Evolutionary conservation across 2,329 filamentous ascomycete species (phyloP), one percentile per base, ranked within the genome.

Genomic region (Fusarium sublunatum): DNA sequence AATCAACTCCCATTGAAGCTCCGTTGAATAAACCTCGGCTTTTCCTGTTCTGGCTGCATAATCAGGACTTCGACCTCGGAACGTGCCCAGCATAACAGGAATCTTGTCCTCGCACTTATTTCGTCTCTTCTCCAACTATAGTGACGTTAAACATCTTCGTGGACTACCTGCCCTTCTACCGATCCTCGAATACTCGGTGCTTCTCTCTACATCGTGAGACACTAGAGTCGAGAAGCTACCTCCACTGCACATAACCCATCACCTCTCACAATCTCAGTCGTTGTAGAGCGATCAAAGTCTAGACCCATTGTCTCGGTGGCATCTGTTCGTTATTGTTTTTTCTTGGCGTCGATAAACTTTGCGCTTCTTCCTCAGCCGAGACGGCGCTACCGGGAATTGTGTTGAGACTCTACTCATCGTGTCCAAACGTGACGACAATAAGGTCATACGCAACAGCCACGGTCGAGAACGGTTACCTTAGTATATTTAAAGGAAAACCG

Each of bases 21-120:
- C 36, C 32, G 24, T 42, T 40, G 26, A 26, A 28, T 28, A 24
- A 26, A 61, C 67, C 67, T 70, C 67, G 67, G 67, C 67, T 67
- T 69, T 58, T 41, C 63, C 51, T 25, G 44, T 54, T 62, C 34
- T 13, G 48, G 51, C 24, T 47, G 36, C 19, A 22, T 38, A 25
- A 29, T n/a, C 26, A 39, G 65, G 61, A 56, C 19, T 19, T 19
- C 19, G 19, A 58, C 55, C 32, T 61, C 53, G 64, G 58, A 58
- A 63, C 57, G 44, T 42, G 19, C 43, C 31, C 38, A 52, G 39
- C 24, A n/a, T 39, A 40, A 35, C 28, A 51, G 44, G 41, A 54
- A 46, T 54, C 52, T 39, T 53, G 29, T 35, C 62, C 35, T 63
- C 47, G 12, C 10, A 56, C 31, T 61, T 34, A 25, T 25, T 39